Base-by-base conservation (phyloP, 2,329 filamentous ascomycete genomes). In the Trichoderma brevicompactum region DNA sequence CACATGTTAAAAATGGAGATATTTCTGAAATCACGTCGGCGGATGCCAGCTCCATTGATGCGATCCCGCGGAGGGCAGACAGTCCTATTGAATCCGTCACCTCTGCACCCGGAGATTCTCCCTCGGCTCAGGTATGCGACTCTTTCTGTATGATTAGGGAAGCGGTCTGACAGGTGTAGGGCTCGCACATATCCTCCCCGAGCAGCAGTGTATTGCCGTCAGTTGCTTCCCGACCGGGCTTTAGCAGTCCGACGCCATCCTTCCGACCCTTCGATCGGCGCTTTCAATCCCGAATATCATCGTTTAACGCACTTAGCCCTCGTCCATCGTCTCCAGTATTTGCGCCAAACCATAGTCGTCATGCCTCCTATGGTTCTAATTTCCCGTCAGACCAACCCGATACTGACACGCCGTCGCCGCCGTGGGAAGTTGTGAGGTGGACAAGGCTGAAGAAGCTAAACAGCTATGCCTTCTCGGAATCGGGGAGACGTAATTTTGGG, bases 381-480 rank as follows among this genome's bases (percentile, higher is more conserved):
- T 77, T 91, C 10, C 73, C 88, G 3, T 74, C 84, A 13, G 88
- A 89, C 65, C 77, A 85, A 49, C 81, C 87, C 59, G 90, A 91
- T 54, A 82, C 84, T 23, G 91, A 94, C 69, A 87, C 88, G 1
- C 84, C 88, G 3, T 88, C 92, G 63, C 88, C 92, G 5, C 95
- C 95, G 2, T 99, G 95, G 96, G 95, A 99, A 73, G 93, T 98
- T 62, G 91, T 99, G 66, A 86, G 94, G 74, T 99, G 96, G 96
- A 98, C 92, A 1, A 95, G 91, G 74, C 80, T 99, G 65, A 92
- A 89, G 73, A 98, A 96, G 76, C 87, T 99, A 68, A 93, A 92
- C 28, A 88, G 87, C 0, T 92, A 98, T 76, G 88, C 92, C 3
- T 98, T 98, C 76, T 97, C 94, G 2, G 96, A 99, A 77, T 86